Conservation (phyloP, 1,284 basidiomycete genomes). For the Anthracocystis walkeri region DNA sequence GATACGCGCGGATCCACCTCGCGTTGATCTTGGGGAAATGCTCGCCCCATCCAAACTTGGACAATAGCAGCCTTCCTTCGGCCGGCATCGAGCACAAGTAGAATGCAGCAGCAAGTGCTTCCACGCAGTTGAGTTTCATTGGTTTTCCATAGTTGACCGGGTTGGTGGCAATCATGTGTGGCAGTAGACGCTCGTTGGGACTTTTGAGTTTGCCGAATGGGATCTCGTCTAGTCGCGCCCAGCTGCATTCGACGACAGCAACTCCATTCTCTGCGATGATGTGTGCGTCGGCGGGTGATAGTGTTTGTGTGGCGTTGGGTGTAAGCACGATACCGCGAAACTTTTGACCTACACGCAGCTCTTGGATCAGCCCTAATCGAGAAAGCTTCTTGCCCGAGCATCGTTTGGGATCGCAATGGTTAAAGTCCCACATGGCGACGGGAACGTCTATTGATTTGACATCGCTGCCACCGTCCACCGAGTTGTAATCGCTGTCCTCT, state of each 20-base stretch:
- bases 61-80: slow-evolving; percentile 54
- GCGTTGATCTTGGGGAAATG: slow-evolving; percentile 62
- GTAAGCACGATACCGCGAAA: slow-evolving; percentile 94
- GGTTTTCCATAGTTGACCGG: slow-evolving; percentile 68
- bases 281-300: slow-evolving; percentile 87
- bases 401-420: slow-evolving; percentile 93
- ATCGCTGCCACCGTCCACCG: slow-evolving; percentile 46
- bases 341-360: slow-evolving; percentile 84
- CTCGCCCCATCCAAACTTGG: slow-evolving; percentile 65
- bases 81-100: slow-evolving; percentile 56
- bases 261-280: slow-evolving; percentile 82
- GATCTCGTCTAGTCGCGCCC: slow-evolving; percentile 93
- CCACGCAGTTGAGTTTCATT: slow-evolving; percentile 68
- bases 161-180: slow-evolving; percentile 67
- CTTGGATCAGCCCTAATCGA: slow-evolving; percentile 84
- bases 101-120: slow-evolving; percentile 65
- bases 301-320: slow-evolving; percentile 85
- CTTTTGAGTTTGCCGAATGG: slow-evolving; percentile 93
- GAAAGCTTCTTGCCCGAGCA: slow-evolving; percentile 96
- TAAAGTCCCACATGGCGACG: slow-evolving; percentile 78
- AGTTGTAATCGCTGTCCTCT: slow-evolving; percentile 35
- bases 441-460: slow-evolving; percentile 51
- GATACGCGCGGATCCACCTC: slow-evolving; percentile 53
- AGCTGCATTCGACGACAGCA: slow-evolving; percentile 96
- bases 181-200: slow-evolving; percentile 83